Evolutionary conservation across 2,329 filamentous ascomycete species (phyloP).

Genomic region (Apiospora malaysiana): DNA sequence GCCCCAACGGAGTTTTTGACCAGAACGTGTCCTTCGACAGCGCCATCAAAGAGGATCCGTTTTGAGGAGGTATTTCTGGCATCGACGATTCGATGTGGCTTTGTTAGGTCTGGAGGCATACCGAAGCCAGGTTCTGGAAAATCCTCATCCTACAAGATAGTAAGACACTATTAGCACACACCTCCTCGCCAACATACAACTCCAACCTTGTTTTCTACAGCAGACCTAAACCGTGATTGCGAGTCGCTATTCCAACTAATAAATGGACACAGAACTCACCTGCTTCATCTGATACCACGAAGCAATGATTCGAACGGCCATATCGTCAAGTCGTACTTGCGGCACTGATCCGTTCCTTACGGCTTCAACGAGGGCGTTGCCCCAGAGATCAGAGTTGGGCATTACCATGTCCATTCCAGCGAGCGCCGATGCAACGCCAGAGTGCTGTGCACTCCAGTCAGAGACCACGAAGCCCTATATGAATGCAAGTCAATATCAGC

Average conservation of each 20-base stretch:
- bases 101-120: conserved; percentile 54
- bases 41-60: conserved; percentile 56
- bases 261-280: background rate
- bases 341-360: conserved; percentile 66
- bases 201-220: no score
- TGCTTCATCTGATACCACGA: conserved; percentile 60
- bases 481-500: background rate
- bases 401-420: conserved; percentile 58
- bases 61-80: conserved; percentile 55
- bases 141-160: conserved; percentile 49
- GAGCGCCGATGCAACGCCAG: conserved; percentile 57
- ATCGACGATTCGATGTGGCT: conserved; percentile 59
- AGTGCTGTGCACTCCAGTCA: conserved; percentile 64
- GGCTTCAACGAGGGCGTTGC: conserved; percentile 60
- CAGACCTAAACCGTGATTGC: no score
- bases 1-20: conserved; percentile 64
- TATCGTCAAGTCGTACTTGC: conserved; percentile 62
- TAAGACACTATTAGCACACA: background rate
- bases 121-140: conserved; percentile 56
- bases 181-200: background rate
- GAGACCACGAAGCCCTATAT: conserved; percentile 55
- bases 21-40: conserved; percentile 67
- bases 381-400: conserved; percentile 33
- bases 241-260: background rate
- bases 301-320: conserved; percentile 60